Evolutionary conservation across 106 monocot genomes (phyloP), one percentile per base, ranked within the genome.

Genomic region (Hemerocallis citrina): DNA sequence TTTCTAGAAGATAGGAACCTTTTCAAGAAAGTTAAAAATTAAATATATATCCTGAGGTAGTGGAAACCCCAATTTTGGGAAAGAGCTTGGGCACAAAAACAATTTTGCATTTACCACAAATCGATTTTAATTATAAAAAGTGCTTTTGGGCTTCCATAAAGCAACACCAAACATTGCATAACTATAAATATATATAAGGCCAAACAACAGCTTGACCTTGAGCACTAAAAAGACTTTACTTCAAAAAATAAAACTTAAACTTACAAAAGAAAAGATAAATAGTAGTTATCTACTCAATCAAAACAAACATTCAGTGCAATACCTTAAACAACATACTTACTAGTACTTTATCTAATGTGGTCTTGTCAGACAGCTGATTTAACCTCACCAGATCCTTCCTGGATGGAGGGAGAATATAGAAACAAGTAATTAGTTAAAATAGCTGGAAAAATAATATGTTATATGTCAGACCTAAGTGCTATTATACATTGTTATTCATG

Each of bases 351-450:
- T 12, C 39, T 24, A 13, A 58, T 3, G 7, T 13, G 10, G 14
- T 10, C 37, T 11, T 25, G 39, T 40, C 27, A 59, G 36, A 59
- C 59, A 39, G 39, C 59, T 24, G 59, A 59, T 17, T 40, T 59
- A 39, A 40, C 25, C 22, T 15, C 59, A 39, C 24, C 37, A 11
- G 59, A 59, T 17, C 40, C 40, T 24, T 25, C 59, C 59, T 59
- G 39, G 13, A 24, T 39, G 1, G 6, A n/a, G 12, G 52, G 14
- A 27, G 32, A 16, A 30, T 16, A n/a, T 6, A 31, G n/a, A 32
- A 21, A 10, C n/a, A 32, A 16, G 32, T 32, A n/a, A 54, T 5
- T 31, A 32, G 15, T 54, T 32, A 54, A 54, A 20, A 15, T 32
- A 19, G 46, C 4, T 6, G 25, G 8, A 12, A 15, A 50, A 50